Base-by-base conservation (phyloP, 2,329 filamentous ascomycete species). In the Ophiostoma sp. region DNA sequence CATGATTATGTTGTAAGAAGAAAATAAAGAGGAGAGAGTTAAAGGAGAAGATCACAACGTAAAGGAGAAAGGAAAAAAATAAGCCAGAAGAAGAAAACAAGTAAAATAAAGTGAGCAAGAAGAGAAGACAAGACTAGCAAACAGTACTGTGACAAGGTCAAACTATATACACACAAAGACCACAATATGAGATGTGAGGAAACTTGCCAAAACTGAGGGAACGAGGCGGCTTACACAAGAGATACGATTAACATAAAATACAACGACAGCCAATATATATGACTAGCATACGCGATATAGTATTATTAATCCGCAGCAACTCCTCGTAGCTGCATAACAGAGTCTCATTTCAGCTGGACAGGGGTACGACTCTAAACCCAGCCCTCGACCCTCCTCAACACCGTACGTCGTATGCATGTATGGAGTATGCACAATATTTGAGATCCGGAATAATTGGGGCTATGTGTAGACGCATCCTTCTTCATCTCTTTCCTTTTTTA, bases 271-370 rank as follows among this genome's bases (percentile, higher is more conserved):
- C 49, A 27, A 9, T 55, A n/a, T 55, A 55, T 8, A 27, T 52
- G 47, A 52, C 47, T n/a, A 52, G n/a, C n/a, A 55, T 52, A 55
- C 27, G 49, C 49, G 7, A 55, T 55, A 27, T 18, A 62, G 40
- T 63, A 60, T 60, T 6, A 6, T 6, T 38, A 14, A 18, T 36
- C 55, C 27, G 27, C 27, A 60, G 55, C 27, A 60, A 60, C n/a
- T 65, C 40, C 9, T 68, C 47, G n/a, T 38, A 60, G 27, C 27
- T 67, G 66, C 66, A 65, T 68, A 12, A 4, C 16, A 64, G 18
- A 67, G 65, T 70, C n/a, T 67, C 69, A 67, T 68, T 68, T 68
- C 65, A 67, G 67, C 69, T 67, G 62, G 69, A 69, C 69, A 70
- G 63, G 69, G 69, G 65, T 67, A 14, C 41, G 58, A 16, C 38